Evolutionary conservation across 805 yeast species (phyloP).

Genomic region (Debaryomyces castellii): DNA sequence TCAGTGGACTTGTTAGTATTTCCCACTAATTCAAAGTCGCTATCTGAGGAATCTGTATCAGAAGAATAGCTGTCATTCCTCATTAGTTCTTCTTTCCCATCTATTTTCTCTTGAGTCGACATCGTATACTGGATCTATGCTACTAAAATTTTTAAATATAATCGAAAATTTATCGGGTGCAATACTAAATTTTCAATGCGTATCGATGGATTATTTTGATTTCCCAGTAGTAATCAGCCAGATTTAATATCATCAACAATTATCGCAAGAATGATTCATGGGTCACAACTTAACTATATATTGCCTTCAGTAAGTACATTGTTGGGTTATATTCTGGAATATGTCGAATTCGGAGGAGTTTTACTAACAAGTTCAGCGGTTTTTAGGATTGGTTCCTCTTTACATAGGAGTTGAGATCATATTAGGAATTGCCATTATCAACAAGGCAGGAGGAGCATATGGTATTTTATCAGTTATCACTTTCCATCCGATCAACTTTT

Average conservation of each 20-base stretch:
- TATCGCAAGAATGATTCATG: neutral
- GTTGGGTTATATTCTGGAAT: neutral
- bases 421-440: conserved; percentile 71
- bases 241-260: neutral
- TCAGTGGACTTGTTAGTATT: conserved; percentile 35
- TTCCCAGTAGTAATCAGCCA: neutral
- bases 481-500: conserved; percentile 78
- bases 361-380: conserved; percentile 38
- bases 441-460: conserved; percentile 85
- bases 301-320: conserved; percentile 4
- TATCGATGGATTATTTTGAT: neutral
- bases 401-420: conserved; percentile 85
- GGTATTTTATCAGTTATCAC: conserved; percentile 86
- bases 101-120: conserved; percentile 2
- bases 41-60: conserved; percentile 13
- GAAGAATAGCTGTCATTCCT: conserved; percentile 1
- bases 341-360: too few species aligned
- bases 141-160: neutral
- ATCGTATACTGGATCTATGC: neutral
- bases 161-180: neutral
- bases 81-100: neutral
- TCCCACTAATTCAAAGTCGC: conserved; percentile 8
- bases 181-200: neutral
- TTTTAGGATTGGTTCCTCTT: conserved; percentile 72
- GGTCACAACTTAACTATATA: conserved; percentile 1